Percentiles rank a stretch among this genome's conserved stretches.
Conservation (phyloP, 306 rosid genomes). For the Gleditsia sinensis region DNA sequence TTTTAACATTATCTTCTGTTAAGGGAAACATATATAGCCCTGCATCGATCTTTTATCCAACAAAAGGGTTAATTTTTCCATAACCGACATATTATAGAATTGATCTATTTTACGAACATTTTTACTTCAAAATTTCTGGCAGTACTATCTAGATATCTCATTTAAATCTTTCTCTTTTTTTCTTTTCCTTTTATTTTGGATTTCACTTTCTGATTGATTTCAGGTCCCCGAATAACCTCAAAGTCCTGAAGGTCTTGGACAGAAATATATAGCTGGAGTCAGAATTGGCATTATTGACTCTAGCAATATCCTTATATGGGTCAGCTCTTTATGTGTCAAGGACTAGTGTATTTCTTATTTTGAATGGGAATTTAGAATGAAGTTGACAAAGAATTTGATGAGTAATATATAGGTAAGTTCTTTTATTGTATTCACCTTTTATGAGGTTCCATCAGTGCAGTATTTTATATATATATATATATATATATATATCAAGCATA, state of each 20-base stretch:
- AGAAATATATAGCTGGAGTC: background rate
- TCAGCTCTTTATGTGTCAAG: conserved; percentile 34
- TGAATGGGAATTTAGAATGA: conserved; percentile 40
- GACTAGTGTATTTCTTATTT: conserved; percentile 40
- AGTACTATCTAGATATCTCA: background rate
- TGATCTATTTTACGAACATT: background rate
- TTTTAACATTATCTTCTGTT: too few relatives aligned
- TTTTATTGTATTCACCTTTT: conserved; percentile 30
- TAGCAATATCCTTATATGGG: conserved; percentile 18
- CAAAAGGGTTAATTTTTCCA: too few relatives aligned
- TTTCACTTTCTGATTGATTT: conserved; percentile 21
- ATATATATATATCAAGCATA: background rate
- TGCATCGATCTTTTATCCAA: too few relatives aligned
- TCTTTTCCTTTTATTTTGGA: background rate
- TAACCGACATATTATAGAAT: background rate
- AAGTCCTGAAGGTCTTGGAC: conserved; percentile 22
- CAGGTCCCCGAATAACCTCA: conserved; percentile 33
- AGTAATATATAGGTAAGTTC: conserved; percentile 31
- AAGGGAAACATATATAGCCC: too few relatives aligned
- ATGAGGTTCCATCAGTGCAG: too few relatives aligned
- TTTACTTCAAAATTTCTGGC: background rate
- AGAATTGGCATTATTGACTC: conserved; percentile 19
- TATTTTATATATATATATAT: background rate
- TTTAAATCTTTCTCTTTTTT: background rate
- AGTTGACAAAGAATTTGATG: conserved; percentile 36